Base-by-base conservation (phyloP, 768 basidiomycete species). In the Leccinum barrowsii region DNA sequence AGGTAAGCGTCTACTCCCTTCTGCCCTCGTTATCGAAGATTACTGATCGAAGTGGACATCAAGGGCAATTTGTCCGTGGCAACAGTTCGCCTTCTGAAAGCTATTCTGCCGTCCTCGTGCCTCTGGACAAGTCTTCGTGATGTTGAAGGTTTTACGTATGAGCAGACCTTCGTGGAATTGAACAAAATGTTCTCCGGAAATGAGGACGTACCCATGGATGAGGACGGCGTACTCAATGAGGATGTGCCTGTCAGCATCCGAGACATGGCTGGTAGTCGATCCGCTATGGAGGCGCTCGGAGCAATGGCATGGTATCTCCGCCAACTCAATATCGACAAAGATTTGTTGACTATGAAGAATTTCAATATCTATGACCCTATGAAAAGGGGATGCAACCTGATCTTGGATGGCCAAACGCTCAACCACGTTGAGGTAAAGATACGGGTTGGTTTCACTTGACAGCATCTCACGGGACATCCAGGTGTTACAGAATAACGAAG, bases 351-450 rank as follows among this genome's bases (percentile, higher is more conserved):
- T 55, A 94, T 97, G 89, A 90, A 86, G 76, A 98, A 98, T 70
- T 99, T 99, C 81, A 95, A 98, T 65, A 80, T 97, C 40, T 97
- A 96, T 68, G 94, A 98, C 72, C 97, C 97, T 0, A 93, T 98
- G 84, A 87, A 89, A 70, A 81, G 82, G 59, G 94, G 94, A n/a
- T 80, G 87, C 68, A 90, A 86, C 26, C 75, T 98, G 56, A 81
- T 91, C 0, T 79, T 99, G 46, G 95, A 99, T 72, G 97, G 97
- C 3, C 94, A 98, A 71, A 95, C 94, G 0, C 78, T 99, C 54
- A 90, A 92, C 15, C 97, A 99, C 70, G 80, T 99, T 60, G 97
- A 99, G 80, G 93, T 94, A 54, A 46, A 72, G 64, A 19, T 22
- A 52, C 32, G 8, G 13, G 2, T 52, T 21, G 17, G 5, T 34